A percentile compares a stretch with the other conserved stretches of the same genome.
phyloP scores from a whole-genome alignment of 2,329 filamentous ascomycete species.

The Capronia americana region DNA sequence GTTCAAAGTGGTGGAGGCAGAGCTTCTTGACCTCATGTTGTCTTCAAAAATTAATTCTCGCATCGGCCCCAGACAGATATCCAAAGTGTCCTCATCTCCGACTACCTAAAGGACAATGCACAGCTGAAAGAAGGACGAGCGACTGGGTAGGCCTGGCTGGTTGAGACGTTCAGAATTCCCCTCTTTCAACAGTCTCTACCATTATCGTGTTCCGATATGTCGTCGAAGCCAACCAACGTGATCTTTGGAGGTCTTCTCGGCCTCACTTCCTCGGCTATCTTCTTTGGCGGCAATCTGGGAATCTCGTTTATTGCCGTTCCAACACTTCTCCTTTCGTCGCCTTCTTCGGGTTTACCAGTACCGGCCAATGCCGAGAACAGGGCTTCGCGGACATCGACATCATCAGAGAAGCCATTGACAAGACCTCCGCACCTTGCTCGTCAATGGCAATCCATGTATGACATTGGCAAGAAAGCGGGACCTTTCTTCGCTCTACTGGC shows the following conservation, averaged over 20 bases:
- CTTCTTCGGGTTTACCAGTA: conserved; percentile 17
- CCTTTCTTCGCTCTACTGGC: conserved; percentile 21
- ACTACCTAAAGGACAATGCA: background rate
- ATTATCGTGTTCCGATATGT: background rate
- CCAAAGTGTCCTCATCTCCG: background rate
- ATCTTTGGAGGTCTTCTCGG: conserved; percentile 17
- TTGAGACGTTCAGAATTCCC: background rate
- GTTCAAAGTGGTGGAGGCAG: too few species aligned
- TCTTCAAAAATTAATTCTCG: background rate
- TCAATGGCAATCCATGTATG: conserved; percentile 25
- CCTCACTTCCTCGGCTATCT: conserved; percentile 26
- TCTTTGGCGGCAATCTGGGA: conserved; percentile 22
- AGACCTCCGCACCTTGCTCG: conserved; percentile 22
- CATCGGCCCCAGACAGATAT: background rate
- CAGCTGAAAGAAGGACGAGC: background rate
- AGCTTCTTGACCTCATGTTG: background rate
- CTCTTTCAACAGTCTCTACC: background rate
- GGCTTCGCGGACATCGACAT: conserved; percentile 19
- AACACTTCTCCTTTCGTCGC: conserved; percentile 18
- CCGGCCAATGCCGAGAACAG: conserved; percentile 18
- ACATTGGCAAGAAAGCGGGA: conserved; percentile 28
- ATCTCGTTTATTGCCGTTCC: conserved; percentile 22
- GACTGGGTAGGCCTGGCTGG: background rate
- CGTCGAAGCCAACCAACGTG: background rate
- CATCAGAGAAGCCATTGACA: conserved; percentile 20